Evolutionary conservation across 768 basidiomycete species (phyloP), one percentile per base, ranked within the genome.

Genomic region (Phlegmacium glaucopus): DNA sequence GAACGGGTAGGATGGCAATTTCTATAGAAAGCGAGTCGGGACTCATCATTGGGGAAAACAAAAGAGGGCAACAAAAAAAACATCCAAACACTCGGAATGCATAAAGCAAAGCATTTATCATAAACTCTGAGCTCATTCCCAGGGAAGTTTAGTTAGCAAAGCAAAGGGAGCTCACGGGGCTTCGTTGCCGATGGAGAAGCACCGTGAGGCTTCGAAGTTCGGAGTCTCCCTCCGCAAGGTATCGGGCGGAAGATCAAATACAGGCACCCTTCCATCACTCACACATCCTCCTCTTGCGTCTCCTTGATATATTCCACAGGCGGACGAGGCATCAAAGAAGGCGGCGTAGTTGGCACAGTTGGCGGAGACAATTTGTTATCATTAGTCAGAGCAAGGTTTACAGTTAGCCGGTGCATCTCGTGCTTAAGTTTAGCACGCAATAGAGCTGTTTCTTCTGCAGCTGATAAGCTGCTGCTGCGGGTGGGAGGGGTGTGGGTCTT

Each of bases 221-320:
- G 41, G 11, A 42, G 50, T 18, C 5, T 45, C 54, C 22, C 22
- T 22, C 22, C 22, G 22, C 22, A 5, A 22, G 22, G 5, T 22
- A 22, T 5, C 22, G 5, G 5, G 22, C 22, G 22, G 2, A 22
- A 22, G 22, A 41, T 64, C 55, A 40, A 62, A 54, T 45, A 38
- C 55, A 39, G 60, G 64, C 26, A 53, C 56, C 16, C 52, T 62
- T 32, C 60, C 68, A 44, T 66, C 9, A 81, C 72, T 11, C 85
- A 75, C 11, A 76, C 68, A 54, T 91, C 86, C 54, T 84, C 87
- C 54, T 84, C 83, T 50, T 79, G 83, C 13, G 89, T 91, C 67
- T 91, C 85, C 52, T 85, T 79, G 50, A 92, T 89, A 61, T 91
- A 91, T 45, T 87, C 83, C 6, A 62, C 79, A 8, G 89, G 90